A percentile compares a stretch with the other conserved stretches of the same genome.
Evolutionary conservation across 345 rosid genomes (phyloP).

Genomic region (Hibiscus syriacus): DNA sequence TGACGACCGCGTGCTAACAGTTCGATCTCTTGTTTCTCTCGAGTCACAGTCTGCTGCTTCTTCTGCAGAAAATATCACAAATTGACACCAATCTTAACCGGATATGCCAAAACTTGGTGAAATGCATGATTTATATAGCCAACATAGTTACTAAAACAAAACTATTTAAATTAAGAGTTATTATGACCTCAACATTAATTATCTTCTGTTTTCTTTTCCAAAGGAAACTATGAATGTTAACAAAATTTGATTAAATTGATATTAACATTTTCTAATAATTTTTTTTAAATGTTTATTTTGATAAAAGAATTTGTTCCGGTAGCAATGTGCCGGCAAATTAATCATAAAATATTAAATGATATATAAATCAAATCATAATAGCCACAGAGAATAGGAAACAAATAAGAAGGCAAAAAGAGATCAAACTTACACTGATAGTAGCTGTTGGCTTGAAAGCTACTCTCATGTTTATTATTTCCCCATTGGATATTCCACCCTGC

Average conservation of each 20-base stretch:
- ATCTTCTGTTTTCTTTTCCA: too few species aligned
- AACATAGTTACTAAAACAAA: background rate
- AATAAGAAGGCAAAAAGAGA: conserved; percentile 3
- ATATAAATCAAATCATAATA: background rate
- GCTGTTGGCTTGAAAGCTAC: conserved; percentile 97
- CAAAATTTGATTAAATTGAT: too few species aligned
- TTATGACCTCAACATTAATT: too few species aligned
- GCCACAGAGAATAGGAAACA: background rate
- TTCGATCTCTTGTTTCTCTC: conserved; percentile 76
- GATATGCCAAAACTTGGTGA: background rate
- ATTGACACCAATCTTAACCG: background rate
- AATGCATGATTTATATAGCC: too few species aligned
- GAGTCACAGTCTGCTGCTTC: conserved; percentile 75
- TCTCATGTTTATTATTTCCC: conserved; percentile 89
- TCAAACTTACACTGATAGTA: conserved; percentile 67
- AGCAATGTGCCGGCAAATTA: too few species aligned
- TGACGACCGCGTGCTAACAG: conserved; percentile 91
- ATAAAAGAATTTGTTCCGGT: background rate
- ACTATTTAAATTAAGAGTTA: background rate
- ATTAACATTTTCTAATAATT: too few species aligned
- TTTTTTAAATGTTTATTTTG: too few species aligned
- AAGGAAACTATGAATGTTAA: too few species aligned
- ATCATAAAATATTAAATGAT: background rate
- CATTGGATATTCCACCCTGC: conserved; percentile 96
- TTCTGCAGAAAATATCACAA: conserved; percentile 37